Evolutionary conservation across 805 yeast genomes (phyloP).

Genomic region (Pichia nakasei): DNA sequence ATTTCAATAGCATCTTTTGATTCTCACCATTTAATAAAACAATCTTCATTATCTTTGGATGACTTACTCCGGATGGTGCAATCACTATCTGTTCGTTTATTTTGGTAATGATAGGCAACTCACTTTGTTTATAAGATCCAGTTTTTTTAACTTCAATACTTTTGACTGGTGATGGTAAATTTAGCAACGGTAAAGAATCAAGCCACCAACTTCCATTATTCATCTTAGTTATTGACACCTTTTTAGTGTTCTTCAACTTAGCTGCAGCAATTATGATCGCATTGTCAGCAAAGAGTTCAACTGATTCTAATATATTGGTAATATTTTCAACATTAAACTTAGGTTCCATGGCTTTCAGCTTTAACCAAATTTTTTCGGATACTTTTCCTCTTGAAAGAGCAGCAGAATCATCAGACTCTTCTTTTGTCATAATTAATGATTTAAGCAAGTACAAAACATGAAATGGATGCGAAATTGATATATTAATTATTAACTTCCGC

Average conservation of each 20-base stretch:
- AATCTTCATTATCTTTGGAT: constrained; percentile 70
- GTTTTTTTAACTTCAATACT: constrained; percentile 33
- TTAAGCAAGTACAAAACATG: constrained; percentile 59
- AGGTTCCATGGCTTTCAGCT: constrained; percentile 19
- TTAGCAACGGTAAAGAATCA: constrained; percentile 31
- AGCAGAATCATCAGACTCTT: constrained; percentile 27
- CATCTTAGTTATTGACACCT: constrained; percentile 28
- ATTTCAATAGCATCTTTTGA: constrained; percentile 63
- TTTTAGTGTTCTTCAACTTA: constrained; percentile 29
- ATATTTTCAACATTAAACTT: constrained; percentile 9
- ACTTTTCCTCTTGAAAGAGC: constrained; percentile 41
- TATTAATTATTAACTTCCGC: constrained; percentile 22
- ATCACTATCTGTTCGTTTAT: constrained; percentile 42
- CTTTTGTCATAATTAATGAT: constrained; percentile 38
- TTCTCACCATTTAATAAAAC: constrained; percentile 46
- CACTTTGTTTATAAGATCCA: constrained; percentile 30
- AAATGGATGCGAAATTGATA: constrained; percentile 56
- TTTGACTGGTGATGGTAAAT: constrained; percentile 63
- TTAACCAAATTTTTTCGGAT: constrained; percentile 40
- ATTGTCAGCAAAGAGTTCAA: constrained; percentile 43
- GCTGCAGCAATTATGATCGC: constrained; percentile 43
- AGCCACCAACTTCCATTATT: constrained; percentile 53
- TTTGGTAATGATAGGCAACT: constrained; percentile 27
- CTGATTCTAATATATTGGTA: constrained; percentile 29
- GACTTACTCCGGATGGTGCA: constrained; percentile 79